Conservation (phyloP, 495 filamentous ascomycete species). For the Chlorociboria aeruginascens region DNA sequence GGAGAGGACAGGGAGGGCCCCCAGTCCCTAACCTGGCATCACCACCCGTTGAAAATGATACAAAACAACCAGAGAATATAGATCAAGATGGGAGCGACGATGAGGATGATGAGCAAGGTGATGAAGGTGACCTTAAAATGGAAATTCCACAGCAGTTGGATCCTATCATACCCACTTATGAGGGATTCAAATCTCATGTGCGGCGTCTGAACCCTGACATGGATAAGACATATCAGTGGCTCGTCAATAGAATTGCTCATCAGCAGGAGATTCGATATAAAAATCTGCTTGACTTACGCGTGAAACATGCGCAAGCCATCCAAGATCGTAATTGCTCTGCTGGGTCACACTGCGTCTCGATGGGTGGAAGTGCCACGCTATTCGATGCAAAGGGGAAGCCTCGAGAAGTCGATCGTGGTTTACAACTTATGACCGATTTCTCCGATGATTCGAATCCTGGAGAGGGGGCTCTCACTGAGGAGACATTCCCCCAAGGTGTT, state of each 20-base stretch:
- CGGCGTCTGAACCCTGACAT: constrained; percentile 53
- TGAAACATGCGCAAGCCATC: constrained; percentile 54
- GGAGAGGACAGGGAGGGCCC: constrained; percentile 45
- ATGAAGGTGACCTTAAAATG: constrained; percentile 35
- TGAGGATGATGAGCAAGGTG: constrained; percentile 39
- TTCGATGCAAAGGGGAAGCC: constrained; percentile 28
- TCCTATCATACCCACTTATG: constrained; percentile 56
- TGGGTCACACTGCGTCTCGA: constrained; percentile 47
- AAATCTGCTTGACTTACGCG: constrained; percentile 56
- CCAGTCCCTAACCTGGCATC: constrained; percentile 41
- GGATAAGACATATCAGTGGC: constrained; percentile 31
- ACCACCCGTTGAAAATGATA: constrained; percentile 17
- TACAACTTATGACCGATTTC: constrained; percentile 32
- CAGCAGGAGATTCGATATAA: constrained; percentile 75
- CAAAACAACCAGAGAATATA: constrained; percentile 11
- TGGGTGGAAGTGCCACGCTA: constrained; percentile 42
- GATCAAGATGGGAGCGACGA: constrained; percentile 36
- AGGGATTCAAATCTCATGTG: constrained; percentile 70
- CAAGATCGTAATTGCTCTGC: constrained; percentile 43
- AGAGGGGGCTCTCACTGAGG: constrained; percentile 55
- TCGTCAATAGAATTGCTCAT: constrained; percentile 73
- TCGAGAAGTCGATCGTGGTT: constrained; percentile 14
- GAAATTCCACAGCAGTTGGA: constrained; percentile 33
- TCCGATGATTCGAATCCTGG: constrained; percentile 46
- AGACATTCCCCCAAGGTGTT: constrained; percentile 66